These are phyloP conservation scores for Parietichytrium sp. DNA, from an alignment of 108 stramenopile genomes.

Conservation along the genomic window DNA sequence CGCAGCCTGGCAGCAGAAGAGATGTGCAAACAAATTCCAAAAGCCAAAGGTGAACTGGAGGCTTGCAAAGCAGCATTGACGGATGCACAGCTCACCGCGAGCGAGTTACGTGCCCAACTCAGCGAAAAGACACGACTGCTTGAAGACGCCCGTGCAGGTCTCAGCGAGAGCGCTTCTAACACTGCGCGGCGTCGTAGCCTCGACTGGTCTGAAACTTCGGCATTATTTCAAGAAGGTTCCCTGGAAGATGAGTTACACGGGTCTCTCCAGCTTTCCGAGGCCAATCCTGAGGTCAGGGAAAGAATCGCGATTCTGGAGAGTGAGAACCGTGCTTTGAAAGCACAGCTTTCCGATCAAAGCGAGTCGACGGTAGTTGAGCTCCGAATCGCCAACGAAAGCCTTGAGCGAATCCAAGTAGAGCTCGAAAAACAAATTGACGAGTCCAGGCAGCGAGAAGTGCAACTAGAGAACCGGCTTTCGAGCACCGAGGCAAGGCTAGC, in stretches of 20 bases:
- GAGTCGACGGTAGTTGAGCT: background rate
- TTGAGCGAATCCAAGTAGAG: background rate
- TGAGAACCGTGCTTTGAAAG: background rate
- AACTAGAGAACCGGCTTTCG: too few species aligned
- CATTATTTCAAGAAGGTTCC: too few species aligned
- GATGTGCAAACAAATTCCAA: background rate
- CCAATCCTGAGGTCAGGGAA: constrained; percentile 10
- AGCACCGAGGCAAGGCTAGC: too few species aligned
- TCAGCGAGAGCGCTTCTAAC: too few species aligned
- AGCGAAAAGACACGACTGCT: background rate
- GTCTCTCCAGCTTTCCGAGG: background rate
- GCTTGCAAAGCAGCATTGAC: background rate
- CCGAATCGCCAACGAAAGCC: background rate
- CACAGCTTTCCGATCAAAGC: background rate
- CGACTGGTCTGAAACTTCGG: too few species aligned
- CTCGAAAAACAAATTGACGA: too few species aligned
- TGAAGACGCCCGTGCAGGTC: too few species aligned
- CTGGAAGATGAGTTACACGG: too few species aligned
- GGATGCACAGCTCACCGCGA: background rate
- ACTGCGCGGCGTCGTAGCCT: too few species aligned
- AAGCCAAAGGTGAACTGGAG: background rate
- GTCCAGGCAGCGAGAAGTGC: too few species aligned
- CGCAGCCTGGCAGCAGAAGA: background rate
- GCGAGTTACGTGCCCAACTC: background rate
- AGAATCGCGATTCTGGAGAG: background rate